These are phyloP conservation scores for Acanthamoeba divionensis DNA, from an alignment of 208 protist genomes.

Conservation along the genomic window DNA sequence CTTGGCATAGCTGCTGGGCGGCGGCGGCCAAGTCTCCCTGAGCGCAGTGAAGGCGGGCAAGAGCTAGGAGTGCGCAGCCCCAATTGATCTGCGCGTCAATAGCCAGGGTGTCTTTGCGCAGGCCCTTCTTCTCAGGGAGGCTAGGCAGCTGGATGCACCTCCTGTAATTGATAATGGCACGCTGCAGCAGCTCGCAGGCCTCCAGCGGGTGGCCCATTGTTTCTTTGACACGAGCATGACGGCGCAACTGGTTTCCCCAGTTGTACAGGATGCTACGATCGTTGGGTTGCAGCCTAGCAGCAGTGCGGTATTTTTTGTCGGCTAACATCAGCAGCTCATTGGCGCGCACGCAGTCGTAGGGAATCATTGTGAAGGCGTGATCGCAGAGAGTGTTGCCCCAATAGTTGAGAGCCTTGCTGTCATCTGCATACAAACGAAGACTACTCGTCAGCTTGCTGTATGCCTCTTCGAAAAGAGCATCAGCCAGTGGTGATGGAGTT, in stretches of 20 bases:
- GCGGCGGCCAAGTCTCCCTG: not conserved
- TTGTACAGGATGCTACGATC: slow-evolving; percentile 34
- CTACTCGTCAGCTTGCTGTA: slow-evolving; percentile 35
- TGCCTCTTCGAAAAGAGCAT: slow-evolving; percentile 18
- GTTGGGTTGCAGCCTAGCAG: slow-evolving; percentile 28
- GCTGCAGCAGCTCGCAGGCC: not conserved
- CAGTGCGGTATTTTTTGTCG: not conserved
- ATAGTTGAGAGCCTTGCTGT: slow-evolving; percentile 29
- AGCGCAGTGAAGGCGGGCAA: not conserved
- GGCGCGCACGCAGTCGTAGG: not conserved
- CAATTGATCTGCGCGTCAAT: slow-evolving; percentile 49
- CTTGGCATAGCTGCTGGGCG: not conserved
- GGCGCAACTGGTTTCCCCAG: slow-evolving; percentile 40
- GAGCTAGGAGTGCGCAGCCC: slow-evolving; percentile 22
- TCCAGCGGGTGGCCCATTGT: not conserved
- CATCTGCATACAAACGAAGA: not conserved
- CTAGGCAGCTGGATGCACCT: not conserved
- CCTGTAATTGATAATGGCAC: slow-evolving; percentile 35
- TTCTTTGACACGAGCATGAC: not conserved
- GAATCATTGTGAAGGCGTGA: slow-evolving; percentile 16
- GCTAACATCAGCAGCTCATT: not conserved
- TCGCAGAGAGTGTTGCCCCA: slow-evolving; percentile 50
- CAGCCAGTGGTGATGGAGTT: not conserved
- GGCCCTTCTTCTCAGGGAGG: slow-evolving; percentile 20
- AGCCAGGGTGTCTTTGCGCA: slow-evolving; percentile 19